These are phyloP conservation scores for Cadophora gregata DNA, from an alignment of 2,329 filamentous ascomycete genomes.

Conservation along the genomic window DNA sequence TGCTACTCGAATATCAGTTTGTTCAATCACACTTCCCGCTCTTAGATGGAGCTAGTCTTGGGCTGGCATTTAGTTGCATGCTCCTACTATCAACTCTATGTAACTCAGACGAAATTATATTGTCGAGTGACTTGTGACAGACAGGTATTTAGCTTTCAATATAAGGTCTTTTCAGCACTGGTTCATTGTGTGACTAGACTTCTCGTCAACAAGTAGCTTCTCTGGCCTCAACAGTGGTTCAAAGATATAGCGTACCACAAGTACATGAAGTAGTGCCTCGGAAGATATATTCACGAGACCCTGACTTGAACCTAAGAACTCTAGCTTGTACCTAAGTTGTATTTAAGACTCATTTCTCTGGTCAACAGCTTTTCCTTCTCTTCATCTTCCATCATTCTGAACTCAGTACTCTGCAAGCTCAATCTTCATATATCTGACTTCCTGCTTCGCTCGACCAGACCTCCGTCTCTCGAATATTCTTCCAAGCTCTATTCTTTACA, in stretches of 20 bases:
- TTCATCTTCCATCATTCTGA: neutral
- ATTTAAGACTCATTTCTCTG: neutral
- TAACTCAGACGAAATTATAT: neutral
- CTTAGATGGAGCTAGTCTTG: neutral
- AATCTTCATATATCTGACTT: neutral
- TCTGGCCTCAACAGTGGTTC: neutral
- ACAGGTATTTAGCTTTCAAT: too few species aligned
- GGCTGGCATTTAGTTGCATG: neutral
- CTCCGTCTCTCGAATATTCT: slow-evolving; percentile 2
- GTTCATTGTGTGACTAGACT: neutral
- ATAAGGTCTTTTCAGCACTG: neutral
- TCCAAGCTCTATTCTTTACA: slow-evolving; percentile 2
- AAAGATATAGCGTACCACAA: neutral
- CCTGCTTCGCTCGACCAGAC: neutral
- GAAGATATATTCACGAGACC: neutral
- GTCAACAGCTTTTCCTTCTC: neutral
- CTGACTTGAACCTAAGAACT: neutral
- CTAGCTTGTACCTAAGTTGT: neutral
- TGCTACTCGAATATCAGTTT: neutral
- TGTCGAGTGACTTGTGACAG: neutral
- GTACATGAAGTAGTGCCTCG: neutral
- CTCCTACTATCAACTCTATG: neutral
- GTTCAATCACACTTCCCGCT: neutral
- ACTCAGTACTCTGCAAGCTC: neutral
- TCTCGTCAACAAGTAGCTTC: neutral